phyloP scores from a whole-genome alignment of 2,329 filamentous ascomycete species.

The Rutstroemia sydowiana region DNA sequence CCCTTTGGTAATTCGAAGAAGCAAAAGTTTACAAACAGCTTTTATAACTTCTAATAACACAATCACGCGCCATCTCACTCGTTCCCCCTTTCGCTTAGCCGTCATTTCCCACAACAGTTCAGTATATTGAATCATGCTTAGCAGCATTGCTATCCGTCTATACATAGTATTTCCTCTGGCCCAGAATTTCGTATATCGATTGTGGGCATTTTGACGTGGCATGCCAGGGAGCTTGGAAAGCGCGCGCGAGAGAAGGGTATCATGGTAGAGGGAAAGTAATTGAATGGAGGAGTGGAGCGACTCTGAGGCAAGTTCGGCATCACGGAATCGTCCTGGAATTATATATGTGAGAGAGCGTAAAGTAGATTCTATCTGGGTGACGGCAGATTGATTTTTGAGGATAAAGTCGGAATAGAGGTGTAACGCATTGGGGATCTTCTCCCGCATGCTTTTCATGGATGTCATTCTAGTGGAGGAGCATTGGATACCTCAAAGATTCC shows the following conservation, averaged over 20 bases:
- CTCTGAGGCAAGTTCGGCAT: conserved; percentile 92
- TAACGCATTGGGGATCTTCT: conserved; percentile 38
- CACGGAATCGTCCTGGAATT: conserved; percentile 82
- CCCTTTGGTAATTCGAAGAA: conserved; percentile 76
- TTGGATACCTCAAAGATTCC: not conserved
- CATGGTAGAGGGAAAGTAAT: conserved; percentile 87
- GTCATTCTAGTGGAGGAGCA: conserved; percentile 3
- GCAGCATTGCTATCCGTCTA: conserved; percentile 67
- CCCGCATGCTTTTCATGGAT: conserved; percentile 12
- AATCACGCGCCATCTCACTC: conserved; percentile 81
- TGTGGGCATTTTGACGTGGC: conserved; percentile 44
- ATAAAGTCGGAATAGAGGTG: conserved; percentile 82
- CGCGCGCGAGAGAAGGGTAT: conserved; percentile 68
- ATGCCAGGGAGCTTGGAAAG: conserved; percentile 49
- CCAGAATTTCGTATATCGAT: conserved; percentile 63
- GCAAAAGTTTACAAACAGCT: conserved; percentile 71
- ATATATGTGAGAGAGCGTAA: conserved; percentile 91
- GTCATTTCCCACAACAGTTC: conserved; percentile 97
- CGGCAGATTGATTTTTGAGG: conserved; percentile 86
- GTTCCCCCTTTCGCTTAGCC: conserved; percentile 75
- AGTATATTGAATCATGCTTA: conserved; percentile 91
- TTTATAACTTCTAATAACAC: conserved; percentile 81
- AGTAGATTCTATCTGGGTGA: conserved; percentile 91
- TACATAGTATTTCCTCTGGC: conserved; percentile 60
- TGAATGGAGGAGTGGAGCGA: conserved; percentile 84